phyloP scores from a whole-genome alignment of 2,329 filamentous ascomycete genomes.

The Eutypa lata region DNA sequence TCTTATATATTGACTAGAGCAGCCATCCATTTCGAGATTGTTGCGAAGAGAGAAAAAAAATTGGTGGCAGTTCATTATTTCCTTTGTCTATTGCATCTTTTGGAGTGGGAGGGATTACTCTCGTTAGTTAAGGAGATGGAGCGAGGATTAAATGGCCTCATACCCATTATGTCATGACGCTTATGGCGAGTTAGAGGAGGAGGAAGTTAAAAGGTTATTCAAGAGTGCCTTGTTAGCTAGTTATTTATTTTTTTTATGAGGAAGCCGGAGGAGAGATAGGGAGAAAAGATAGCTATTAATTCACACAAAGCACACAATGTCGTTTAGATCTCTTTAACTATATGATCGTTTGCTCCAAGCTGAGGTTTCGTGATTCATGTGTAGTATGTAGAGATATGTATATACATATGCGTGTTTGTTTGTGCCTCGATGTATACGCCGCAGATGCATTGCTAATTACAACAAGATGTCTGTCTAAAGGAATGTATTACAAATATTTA shows the following conservation, averaged over 20 bases:
- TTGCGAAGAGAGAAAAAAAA: neutral
- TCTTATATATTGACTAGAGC: neutral
- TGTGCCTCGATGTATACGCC: no score
- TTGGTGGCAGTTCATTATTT: slow-evolving; percentile 3
- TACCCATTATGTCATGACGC: neutral
- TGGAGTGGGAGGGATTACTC: neutral
- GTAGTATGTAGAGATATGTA: no score
- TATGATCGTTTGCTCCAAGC: no score
- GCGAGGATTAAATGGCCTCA: neutral
- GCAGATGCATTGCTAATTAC: no score
- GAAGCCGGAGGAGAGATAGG: no score
- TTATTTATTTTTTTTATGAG: neutral
- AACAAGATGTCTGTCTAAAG: no score
- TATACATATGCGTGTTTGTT: no score
- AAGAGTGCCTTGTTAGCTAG: no score
- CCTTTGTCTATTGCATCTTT: slow-evolving; percentile 8
- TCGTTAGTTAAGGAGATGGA: neutral
- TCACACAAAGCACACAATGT: no score
- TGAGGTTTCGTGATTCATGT: no score
- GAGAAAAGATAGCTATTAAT: neutral
- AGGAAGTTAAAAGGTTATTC: neutral
- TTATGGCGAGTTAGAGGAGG: neutral
- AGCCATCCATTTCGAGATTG: neutral
- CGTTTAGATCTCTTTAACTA: no score
- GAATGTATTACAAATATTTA: no score